Base-by-base conservation (phyloP, 495 filamentous ascomycete genomes). In the Filosporella fistucella region DNA sequence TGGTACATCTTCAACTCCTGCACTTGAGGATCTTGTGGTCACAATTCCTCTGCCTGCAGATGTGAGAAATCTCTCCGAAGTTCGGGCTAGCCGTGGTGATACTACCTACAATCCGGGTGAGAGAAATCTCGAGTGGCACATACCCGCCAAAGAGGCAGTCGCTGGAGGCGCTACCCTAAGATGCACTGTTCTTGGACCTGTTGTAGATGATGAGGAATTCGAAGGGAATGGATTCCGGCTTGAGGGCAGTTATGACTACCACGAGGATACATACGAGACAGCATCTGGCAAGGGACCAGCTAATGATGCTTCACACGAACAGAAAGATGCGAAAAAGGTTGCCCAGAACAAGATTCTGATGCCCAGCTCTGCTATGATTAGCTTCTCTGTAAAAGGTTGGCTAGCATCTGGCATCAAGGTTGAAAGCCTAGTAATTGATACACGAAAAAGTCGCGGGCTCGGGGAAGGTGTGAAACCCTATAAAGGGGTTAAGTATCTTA, bases 401-500 rank as follows among this genome's bases (percentile, higher is more conserved):
- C 68, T 97, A 52, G 82, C 90, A 5, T 97, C 93, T 60, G 93
- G 93, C 22, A 84, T 99, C 49, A 90, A 81, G 60, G 89, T 99
- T 2, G 93, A 97, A 42, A 89, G 87, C 57, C 75, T 99, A 43
- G 74, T 79, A 26, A 74, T 99, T 37, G 90, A 96, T 59, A 70
- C 77, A n/a, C 82, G 87, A 56, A 89, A 82, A 69, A 94, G 88
- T 66, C 76, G 84, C 23, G 93, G 93, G 2, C 52, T 99, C 10
- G 90, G 89, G 0, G 88, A 95, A 55, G 80, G 84, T 10, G 79
- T 97, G 34, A 91, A 88, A 64, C 93, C 94, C 32, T 99, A 95
- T 65, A 99, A 97, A 70, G 94, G 93, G 11, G 93, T 97, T 37
- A 99, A 97, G 67, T 99, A 99, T 66, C 63, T 97, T 47, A 95